These are phyloP conservation scores for Termitomyces sp. DNA, from an alignment of 768 basidiomycete genomes.

Conservation along the genomic window DNA sequence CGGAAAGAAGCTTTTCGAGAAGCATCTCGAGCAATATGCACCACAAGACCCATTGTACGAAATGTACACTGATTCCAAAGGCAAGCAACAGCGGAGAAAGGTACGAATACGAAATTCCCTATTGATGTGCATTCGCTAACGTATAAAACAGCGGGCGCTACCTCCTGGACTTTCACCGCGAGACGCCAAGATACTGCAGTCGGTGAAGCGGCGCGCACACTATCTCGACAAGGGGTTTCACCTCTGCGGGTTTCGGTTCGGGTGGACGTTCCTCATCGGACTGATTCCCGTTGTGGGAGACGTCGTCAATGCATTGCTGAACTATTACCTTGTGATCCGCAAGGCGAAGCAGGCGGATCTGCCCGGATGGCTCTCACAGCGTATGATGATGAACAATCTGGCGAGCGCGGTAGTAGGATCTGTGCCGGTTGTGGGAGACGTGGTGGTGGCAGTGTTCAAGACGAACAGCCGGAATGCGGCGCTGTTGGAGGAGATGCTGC, in stretches of 20 bases:
- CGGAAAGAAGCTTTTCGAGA: constrained; percentile 61
- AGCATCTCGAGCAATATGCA: constrained; percentile 61
- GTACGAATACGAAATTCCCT: constrained; percentile 32
- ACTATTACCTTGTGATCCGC: constrained; percentile 73
- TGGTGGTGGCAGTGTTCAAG: constrained; percentile 75
- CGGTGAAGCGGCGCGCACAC: constrained; percentile 74
- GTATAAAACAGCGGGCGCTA: constrained; percentile 45
- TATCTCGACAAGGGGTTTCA: constrained; percentile 86
- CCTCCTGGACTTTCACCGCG: constrained; percentile 79
- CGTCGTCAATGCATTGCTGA: constrained; percentile 54
- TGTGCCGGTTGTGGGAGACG: constrained; percentile 72
- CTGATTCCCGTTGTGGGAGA: constrained; percentile 72
- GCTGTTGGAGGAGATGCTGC: constrained; percentile 80
- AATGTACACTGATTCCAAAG: constrained; percentile 48
- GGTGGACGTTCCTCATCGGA: constrained; percentile 83
- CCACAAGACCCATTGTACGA: constrained; percentile 79
- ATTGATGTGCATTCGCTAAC: not conserved
- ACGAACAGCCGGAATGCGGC: constrained; percentile 88
- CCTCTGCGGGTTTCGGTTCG: constrained; percentile 78
- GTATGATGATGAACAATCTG: constrained; percentile 77
- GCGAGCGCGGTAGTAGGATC: constrained; percentile 62
- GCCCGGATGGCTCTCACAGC: constrained; percentile 57
- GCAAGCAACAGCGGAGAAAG: constrained; percentile 55
- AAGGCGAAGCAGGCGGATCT: constrained; percentile 74
- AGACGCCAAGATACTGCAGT: constrained; percentile 70